Conservation (phyloP, 1,139 yeast species). For the Blastobotrys capitulatus region DNA sequence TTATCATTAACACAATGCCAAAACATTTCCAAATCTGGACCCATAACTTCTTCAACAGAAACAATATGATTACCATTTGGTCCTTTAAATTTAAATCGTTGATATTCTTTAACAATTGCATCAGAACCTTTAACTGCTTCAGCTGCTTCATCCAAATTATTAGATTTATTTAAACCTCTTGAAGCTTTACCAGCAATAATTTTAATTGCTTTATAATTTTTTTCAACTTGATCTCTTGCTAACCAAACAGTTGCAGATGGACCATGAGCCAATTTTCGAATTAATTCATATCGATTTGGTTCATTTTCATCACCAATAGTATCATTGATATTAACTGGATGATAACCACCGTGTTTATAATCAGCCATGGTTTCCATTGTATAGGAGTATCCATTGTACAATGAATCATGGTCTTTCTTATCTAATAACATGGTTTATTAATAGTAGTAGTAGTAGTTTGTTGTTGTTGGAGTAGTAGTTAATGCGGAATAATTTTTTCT, state of each 20-base stretch:
- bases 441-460: background rate
- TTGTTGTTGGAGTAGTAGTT: background rate
- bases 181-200: constrained; percentile 14
- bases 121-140: constrained; percentile 8
- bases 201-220: constrained; percentile 14
- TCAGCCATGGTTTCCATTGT: constrained; percentile 14
- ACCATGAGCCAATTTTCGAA: constrained; percentile 16
- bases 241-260: constrained; percentile 14
- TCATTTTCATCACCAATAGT: constrained; percentile 9
- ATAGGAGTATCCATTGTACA: constrained; percentile 12
- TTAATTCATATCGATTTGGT: constrained; percentile 12
- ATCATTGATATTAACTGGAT: constrained; percentile 14
- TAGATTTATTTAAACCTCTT: constrained; percentile 13
- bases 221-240: constrained; percentile 10
- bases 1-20: constrained; percentile 14
- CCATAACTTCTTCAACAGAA: constrained; percentile 15
- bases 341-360: constrained; percentile 16
- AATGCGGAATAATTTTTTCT: background rate
- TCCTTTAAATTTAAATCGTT: constrained; percentile 14
- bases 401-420: constrained; percentile 15
- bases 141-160: constrained; percentile 10
- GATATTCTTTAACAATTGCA: constrained; percentile 12
- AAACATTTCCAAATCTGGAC: constrained; percentile 13
- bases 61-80: constrained; percentile 16
- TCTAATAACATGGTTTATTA: constrained; percentile 14